Evolutionary conservation across 371 early-diverging fungal species (phyloP).

Genomic region (Rhizopus stolonifer): DNA sequence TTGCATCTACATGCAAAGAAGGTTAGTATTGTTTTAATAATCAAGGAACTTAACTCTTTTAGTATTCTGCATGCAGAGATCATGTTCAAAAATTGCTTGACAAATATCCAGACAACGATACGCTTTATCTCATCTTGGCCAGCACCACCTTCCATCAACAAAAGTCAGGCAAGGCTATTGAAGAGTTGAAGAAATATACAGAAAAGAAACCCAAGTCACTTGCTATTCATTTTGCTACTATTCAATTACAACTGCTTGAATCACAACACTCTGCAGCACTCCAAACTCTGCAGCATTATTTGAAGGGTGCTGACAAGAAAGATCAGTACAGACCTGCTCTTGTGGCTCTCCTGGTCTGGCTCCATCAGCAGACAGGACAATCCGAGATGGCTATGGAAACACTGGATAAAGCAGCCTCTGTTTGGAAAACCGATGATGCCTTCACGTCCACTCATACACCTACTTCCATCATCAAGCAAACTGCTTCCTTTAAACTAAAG

Average conservation of each 20-base stretch:
- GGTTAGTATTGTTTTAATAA: slow-evolving; percentile 38
- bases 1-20: slow-evolving; percentile 64
- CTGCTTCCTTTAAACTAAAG: slow-evolving; percentile 70
- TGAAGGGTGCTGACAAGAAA: slow-evolving; percentile 33
- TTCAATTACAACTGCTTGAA: slow-evolving; percentile 62
- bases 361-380: slow-evolving; percentile 67
- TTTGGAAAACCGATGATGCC: slow-evolving; percentile 52
- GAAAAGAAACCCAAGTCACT: slow-evolving; percentile 49
- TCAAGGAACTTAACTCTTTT: not conserved
- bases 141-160: slow-evolving; percentile 53
- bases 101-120: slow-evolving; percentile 64
- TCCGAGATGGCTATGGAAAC: slow-evolving; percentile 58
- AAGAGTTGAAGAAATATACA: slow-evolving; percentile 56
- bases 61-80: slow-evolving; percentile 60
- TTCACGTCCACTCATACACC: slow-evolving; percentile 24
- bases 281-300: slow-evolving; percentile 46
- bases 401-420: slow-evolving; percentile 55
- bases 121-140: slow-evolving; percentile 60
- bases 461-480: slow-evolving; percentile 59
- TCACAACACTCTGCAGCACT: slow-evolving; percentile 56
- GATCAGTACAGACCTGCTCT: slow-evolving; percentile 58
- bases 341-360: slow-evolving; percentile 68
- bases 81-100: slow-evolving; percentile 51
- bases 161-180: slow-evolving; percentile 56
- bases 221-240: slow-evolving; percentile 62